Evolutionary conservation across 176 grass and related monocot genomes (phyloP).

Genomic region (Musa schizocarpa): DNA sequence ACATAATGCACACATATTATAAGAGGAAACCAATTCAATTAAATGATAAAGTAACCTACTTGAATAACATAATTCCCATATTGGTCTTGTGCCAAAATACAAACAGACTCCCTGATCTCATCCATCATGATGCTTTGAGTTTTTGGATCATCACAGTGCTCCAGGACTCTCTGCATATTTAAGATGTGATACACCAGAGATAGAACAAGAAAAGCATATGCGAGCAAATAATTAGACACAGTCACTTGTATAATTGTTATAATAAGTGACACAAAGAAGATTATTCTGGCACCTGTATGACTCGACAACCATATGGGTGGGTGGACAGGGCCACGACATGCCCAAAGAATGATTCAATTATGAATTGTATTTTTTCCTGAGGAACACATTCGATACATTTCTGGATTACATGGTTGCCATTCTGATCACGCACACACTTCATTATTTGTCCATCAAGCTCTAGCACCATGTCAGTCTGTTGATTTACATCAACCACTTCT

Average conservation of each 20-base stretch:
- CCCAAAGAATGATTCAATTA: conserved; percentile 76
- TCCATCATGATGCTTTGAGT: conserved; percentile 85
- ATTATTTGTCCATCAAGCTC: conserved; percentile 80
- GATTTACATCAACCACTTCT: conserved; percentile 77
- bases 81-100: conserved; percentile 76
- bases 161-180: conserved; percentile 70
- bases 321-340: conserved; percentile 82
- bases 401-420: conserved; percentile 95
- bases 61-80: conserved; percentile 99
- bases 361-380: conserved; percentile 72
- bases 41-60: conserved; percentile 32
- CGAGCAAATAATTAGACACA: not conserved
- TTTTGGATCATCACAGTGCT: conserved; percentile 70
- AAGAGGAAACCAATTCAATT: not conserved
- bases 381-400: conserved; percentile 96
- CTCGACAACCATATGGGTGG: conserved; percentile 97
- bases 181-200: not conserved
- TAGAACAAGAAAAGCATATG: not conserved
- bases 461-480: conserved; percentile 69
- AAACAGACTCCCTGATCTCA: conserved; percentile 79
- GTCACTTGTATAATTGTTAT: not conserved
- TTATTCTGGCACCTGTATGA: conserved; percentile 65
- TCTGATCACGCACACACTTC: conserved; percentile 89
- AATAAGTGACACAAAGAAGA: not conserved
- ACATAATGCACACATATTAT: too few species aligned